Evolutionary conservation across 2,329 filamentous ascomycete species (phyloP), one percentile per base, ranked within the genome.

Genomic region (Fusarium gaditjirri): DNA sequence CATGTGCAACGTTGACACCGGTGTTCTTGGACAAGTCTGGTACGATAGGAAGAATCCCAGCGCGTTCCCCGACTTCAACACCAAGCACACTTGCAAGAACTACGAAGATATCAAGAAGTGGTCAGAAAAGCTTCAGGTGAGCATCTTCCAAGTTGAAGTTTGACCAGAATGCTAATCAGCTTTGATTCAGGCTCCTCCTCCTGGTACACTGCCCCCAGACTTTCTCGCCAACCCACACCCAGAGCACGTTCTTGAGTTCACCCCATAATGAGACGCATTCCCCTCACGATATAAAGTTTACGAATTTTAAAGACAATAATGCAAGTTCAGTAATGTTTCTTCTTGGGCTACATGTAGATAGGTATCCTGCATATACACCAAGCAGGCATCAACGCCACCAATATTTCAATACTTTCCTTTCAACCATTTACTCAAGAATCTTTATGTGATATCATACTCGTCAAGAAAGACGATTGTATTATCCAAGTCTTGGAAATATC

Each of bases 61-160:
- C 46, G 83, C 88, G 2, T 90, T 89, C 70, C 87, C 89, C 5
- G 88, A 91, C 76, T 91, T 91, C 79, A 89, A 89, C 73, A 90
- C 89, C 1, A 81, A 82, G 61, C 90, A 91, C 76, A 82, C 81
- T 52, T 91, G 89, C 77, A 85, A 87, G 38, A 88, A 89, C 75
- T 90, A 86, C 57, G 86, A 89, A 5, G 83, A 81, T 3, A 79
- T 90, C 8, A 78, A 84, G 33, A 69, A 79, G 21, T 91, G 88
- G 88, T 88, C 88, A 3, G 83, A 88, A 65, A 78, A 77, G 35
- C 82, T 86, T 31, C 88, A 91, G 68, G 85, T 83, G 38, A 61
- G 72, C 23, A 14, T 7, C 4, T 7, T 3, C 4, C 6, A 19
- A 4, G 5, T 6, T 1, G 13, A 23, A 0, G 2, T 23, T 12